Evolutionary conservation across 495 filamentous ascomycete genomes (phyloP).

Genomic region (Neurospora sp.): DNA sequence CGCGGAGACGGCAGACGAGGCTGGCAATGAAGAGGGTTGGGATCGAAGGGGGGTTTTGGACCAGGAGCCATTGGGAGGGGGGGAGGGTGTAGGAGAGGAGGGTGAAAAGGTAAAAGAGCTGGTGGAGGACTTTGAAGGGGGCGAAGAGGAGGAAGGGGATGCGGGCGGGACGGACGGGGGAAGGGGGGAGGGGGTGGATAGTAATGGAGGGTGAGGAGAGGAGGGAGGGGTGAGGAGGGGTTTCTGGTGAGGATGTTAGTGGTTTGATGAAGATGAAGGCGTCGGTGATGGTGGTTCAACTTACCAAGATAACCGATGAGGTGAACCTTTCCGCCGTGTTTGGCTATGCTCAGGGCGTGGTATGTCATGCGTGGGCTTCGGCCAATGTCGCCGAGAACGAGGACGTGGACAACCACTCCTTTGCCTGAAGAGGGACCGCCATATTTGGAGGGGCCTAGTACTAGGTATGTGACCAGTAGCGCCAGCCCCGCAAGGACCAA

Average conservation of each 20-base stretch:
- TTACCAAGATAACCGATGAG: slow-evolving; percentile 81
- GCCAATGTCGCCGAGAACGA: slow-evolving; percentile 98
- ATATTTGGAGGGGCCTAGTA: slow-evolving; percentile 12
- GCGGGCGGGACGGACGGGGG: slow-evolving; percentile 6
- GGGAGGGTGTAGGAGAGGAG: slow-evolving; percentile 64
- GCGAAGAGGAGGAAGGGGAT: slow-evolving; percentile 60
- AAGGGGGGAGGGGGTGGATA: slow-evolving; percentile 35
- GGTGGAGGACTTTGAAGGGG: slow-evolving; percentile 80
- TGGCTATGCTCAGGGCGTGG: slow-evolving; percentile 87
- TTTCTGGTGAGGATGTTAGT: slow-evolving; percentile 18
- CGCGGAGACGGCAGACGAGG: slow-evolving; percentile 63
- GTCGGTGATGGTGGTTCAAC: neutral
- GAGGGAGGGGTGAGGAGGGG: slow-evolving; percentile 62
- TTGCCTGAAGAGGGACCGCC: slow-evolving; percentile 11
- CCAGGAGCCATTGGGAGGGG: slow-evolving; percentile 69
- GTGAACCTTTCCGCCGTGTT: slow-evolving; percentile 67
- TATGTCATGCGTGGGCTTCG: slow-evolving; percentile 98
- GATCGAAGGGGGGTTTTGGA: slow-evolving; percentile 94
- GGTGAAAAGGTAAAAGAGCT: slow-evolving; percentile 57
- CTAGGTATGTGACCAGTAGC: neutral
- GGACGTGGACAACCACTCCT: slow-evolving; percentile 52
- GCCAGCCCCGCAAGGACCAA: neutral
- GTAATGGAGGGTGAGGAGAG: slow-evolving; percentile 51
- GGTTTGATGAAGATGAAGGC: slow-evolving; percentile 11
- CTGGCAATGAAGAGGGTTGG: slow-evolving; percentile 72